Conservation (phyloP, 2,329 filamentous ascomycete species). For the Hysterium pulicare region DNA sequence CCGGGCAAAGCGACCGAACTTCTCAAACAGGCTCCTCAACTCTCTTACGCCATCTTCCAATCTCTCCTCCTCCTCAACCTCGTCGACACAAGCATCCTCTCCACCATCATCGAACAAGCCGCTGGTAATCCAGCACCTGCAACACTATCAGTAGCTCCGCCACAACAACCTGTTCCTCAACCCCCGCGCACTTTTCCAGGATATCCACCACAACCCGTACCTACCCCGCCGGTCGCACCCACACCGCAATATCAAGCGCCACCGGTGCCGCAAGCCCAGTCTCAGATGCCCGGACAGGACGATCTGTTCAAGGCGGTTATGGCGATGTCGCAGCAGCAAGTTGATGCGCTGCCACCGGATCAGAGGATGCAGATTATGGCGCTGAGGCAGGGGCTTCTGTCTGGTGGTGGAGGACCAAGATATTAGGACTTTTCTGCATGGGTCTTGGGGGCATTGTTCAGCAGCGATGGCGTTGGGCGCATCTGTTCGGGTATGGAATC, state of each 20-base stretch:
- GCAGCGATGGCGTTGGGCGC: conserved; percentile 3
- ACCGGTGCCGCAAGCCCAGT: conserved; percentile 44
- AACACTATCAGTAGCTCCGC: conserved; percentile 37
- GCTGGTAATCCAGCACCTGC: conserved; percentile 31
- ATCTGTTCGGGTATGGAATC: neutral
- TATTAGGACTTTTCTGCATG: neutral
- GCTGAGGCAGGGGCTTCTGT: conserved; percentile 62
- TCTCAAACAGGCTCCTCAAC: conserved; percentile 82
- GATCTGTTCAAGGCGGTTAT: conserved; percentile 78
- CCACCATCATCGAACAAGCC: conserved; percentile 69
- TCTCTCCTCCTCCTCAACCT: conserved; percentile 88
- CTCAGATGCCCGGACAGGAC: conserved; percentile 51
- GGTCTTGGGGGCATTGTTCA: neutral
- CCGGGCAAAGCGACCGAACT: conserved; percentile 82
- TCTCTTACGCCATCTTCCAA: conserved; percentile 93
- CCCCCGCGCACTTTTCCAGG: conserved; percentile 29
- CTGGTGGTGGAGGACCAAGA: conserved; percentile 15
- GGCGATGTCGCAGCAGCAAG: conserved; percentile 72
- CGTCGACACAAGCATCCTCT: conserved; percentile 78
- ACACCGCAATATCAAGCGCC: conserved; percentile 32
- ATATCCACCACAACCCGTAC: conserved; percentile 45
- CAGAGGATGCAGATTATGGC: conserved; percentile 77
- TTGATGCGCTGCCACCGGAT: conserved; percentile 72
- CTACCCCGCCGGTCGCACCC: conserved; percentile 50
- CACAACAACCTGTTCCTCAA: conserved; percentile 26